These are phyloP conservation scores for Alternaria panax DNA, from an alignment of 2,329 filamentous ascomycete genomes.

Conservation along the genomic window DNA sequence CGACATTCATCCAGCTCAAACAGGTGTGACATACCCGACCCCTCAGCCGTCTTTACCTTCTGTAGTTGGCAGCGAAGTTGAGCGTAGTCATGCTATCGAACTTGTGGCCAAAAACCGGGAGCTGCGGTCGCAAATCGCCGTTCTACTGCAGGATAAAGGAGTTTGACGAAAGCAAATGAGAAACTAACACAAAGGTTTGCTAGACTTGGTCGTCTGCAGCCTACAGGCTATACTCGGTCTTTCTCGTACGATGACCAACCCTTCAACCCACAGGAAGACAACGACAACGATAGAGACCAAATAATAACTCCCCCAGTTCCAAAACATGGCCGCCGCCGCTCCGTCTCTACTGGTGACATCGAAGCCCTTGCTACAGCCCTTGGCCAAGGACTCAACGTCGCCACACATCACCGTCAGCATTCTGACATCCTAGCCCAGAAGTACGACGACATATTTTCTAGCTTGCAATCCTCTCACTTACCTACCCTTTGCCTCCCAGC, in stretches of 20 bases:
- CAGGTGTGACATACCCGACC: not conserved
- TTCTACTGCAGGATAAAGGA: constrained; percentile 9
- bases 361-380: not conserved
- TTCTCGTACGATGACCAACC: not conserved
- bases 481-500: not conserved
- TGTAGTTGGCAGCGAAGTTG: not conserved
- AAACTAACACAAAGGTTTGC: constrained; percentile 14
- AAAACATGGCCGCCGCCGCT: not conserved
- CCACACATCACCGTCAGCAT: constrained; percentile 1
- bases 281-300: not conserved
- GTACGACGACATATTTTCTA: constrained; percentile 19
- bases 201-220: constrained; percentile 3
- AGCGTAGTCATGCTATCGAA: constrained; percentile 2
- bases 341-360: not conserved
- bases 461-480: not conserved
- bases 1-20: constrained; percentile 6
- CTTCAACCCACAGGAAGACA: not conserved
- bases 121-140: constrained; percentile 8
- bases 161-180: constrained; percentile 11
- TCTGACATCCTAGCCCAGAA: constrained; percentile 3
- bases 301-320: not conserved
- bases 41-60: not conserved
- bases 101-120: constrained; percentile 11
- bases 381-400: not conserved
- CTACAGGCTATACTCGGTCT: not conserved